Evolutionary conservation across 345 rosid species (phyloP), one percentile per base, ranked within the genome.

Genomic region (Geranium brycei): DNA sequence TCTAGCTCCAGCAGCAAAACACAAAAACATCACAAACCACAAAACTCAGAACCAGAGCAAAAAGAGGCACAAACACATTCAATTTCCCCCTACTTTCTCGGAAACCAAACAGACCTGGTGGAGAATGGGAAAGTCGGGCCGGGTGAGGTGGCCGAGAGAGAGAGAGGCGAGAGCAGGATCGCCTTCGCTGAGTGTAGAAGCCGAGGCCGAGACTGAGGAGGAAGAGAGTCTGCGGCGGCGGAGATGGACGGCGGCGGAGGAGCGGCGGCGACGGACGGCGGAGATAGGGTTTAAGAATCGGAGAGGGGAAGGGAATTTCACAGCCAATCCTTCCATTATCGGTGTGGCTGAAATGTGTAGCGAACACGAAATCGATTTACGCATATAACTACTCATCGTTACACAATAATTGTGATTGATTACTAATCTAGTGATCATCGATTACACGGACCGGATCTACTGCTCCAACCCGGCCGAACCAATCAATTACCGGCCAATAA

Each of bases 81-180:
- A 4, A 35, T 35, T 35, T 35, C 10, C 41, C 41, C 41, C 41
- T 35, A 35, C 10, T 35, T 35, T 35, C 41, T 19, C 71, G 5
- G 58, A 35, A 19, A 63, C 7, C 8, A 10, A 51, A 4, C 35
- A 28, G 7, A 88, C 95, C 92, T 84, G 95, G 67, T 84, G 92
- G 32, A 91, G 92, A 70, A 91, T 84, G 40, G 85, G 83, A 72
- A 91, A 89, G 77, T 91, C 96, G 19, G 87, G 89, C 3, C 92
- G 85, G 73, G 83, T 79, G 53, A 73, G 62, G 72, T 87, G 95
- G 65, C 98, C 96, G 31, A 91, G 88, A 17, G 98, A 87, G 65
- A 77, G 66, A 64, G 85, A 62, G 30, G 66, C 79, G 51, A 80
- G 57, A 51, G 78, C 73, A 7, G 64, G 70, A 59, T 67, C 75